Percentiles rank a stretch among this genome's conserved stretches.
Evolutionary conservation across 192 early-diverging fungal species (phyloP).

Genomic region (Dispira parvispora): DNA sequence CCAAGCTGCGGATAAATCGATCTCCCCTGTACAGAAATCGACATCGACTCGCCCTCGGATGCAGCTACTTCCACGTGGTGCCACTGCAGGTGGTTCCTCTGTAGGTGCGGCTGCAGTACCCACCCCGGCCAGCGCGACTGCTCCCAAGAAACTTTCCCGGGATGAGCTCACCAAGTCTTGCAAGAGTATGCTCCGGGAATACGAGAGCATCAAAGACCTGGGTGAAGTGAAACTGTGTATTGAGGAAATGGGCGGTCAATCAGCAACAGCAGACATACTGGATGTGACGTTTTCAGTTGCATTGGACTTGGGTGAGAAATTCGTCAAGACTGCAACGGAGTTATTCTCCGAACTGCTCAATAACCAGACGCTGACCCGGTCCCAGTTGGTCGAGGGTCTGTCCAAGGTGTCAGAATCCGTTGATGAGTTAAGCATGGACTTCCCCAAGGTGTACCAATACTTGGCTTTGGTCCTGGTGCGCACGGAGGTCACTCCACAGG

Average conservation of each 20-base stretch:
- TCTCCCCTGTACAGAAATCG: slow-evolving; percentile 11
- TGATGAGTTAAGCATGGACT: slow-evolving; percentile 56
- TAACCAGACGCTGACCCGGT: slow-evolving; percentile 25
- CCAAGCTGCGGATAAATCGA: slow-evolving; percentile 16
- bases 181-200: slow-evolving; percentile 44
- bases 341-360: slow-evolving; percentile 29
- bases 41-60: slow-evolving; percentile 12
- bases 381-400: slow-evolving; percentile 33
- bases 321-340: slow-evolving; percentile 31
- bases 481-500: slow-evolving; percentile 29
- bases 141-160: slow-evolving; percentile 20
- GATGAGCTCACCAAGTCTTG: slow-evolving; percentile 18
- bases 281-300: slow-evolving; percentile 38
- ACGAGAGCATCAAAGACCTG: slow-evolving; percentile 33
- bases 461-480: slow-evolving; percentile 40
- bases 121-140: slow-evolving; percentile 14
- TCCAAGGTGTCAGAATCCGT: slow-evolving; percentile 35
- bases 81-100: background rate
- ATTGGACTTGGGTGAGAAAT: slow-evolving; percentile 36
- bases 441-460: slow-evolving; percentile 45
- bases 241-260: slow-evolving; percentile 47
- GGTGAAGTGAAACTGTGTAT: slow-evolving; percentile 45
- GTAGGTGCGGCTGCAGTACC: slow-evolving; percentile 14
- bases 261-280: slow-evolving; percentile 33
- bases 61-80: slow-evolving; percentile 9